A percentile compares a stretch with the other conserved stretches of the same genome.
phyloP scores from a whole-genome alignment of 2,329 filamentous ascomycete genomes.

The Sporothrix luriei region DNA sequence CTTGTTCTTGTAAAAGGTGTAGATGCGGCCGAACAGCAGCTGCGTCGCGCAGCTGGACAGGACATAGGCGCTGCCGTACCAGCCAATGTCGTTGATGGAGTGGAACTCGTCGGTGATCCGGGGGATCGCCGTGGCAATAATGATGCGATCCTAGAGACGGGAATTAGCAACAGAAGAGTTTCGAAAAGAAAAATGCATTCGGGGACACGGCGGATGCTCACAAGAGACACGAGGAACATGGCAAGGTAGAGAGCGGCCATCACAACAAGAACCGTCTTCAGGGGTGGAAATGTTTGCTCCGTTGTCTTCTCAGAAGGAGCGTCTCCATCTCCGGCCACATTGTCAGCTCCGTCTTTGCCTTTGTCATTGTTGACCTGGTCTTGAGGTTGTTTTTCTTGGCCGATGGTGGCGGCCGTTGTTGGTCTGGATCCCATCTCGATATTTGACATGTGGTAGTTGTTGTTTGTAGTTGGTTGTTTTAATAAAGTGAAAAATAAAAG shows the following conservation, averaged over 20 bases:
- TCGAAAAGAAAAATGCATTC: background rate
- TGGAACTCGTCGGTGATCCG: constrained; percentile 35
- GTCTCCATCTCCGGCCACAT: background rate
- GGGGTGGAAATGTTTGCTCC: background rate
- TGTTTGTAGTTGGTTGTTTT: background rate
- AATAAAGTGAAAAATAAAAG: background rate
- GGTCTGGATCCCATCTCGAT: constrained; percentile 15
- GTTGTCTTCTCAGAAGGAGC: background rate
- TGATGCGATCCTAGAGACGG: constrained; percentile 36
- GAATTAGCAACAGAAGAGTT: background rate
- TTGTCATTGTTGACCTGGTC: background rate
- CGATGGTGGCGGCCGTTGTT: background rate
- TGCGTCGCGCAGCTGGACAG: constrained; percentile 39
- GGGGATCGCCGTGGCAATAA: constrained; percentile 38
- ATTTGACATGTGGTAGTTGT: background rate
- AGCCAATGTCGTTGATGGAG: constrained; percentile 35
- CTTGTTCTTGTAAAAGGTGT: constrained; percentile 46
- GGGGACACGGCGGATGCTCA: background rate
- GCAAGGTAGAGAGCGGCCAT: constrained; percentile 44
- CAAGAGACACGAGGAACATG: constrained; percentile 47
- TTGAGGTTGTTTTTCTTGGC: background rate
- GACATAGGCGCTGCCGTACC: constrained; percentile 37
- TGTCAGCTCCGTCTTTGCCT: background rate
- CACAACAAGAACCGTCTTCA: constrained; percentile 37
- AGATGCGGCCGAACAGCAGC: constrained; percentile 48